These are phyloP conservation scores for Lactuca sativa DNA, from an alignment of 129 eudicot species.

Conservation along the genomic window DNA sequence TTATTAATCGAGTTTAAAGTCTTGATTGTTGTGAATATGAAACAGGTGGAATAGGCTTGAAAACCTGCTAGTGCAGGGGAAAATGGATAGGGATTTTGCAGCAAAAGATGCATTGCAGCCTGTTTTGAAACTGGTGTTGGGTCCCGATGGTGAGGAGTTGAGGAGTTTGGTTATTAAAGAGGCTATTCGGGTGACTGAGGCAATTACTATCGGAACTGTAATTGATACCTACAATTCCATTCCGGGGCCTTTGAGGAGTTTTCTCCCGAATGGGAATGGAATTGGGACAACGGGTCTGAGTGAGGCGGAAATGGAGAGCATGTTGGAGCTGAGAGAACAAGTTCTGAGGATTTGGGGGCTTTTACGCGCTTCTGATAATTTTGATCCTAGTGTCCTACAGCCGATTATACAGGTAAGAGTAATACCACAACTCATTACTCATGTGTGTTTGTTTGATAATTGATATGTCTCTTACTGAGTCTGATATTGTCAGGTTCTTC, in stretches of 20 bases:
- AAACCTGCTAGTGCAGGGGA: constrained; percentile 90
- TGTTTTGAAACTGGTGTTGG: constrained; percentile 80
- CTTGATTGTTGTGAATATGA: constrained; percentile 11
- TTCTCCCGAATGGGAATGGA: constrained; percentile 52
- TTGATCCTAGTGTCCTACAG: constrained; percentile 81
- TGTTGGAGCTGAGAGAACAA: constrained; percentile 90
- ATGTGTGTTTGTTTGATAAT: not conserved
- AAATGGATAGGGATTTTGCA: constrained; percentile 73
- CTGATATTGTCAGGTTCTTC: constrained; percentile 64
- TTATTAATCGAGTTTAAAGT: not conserved
- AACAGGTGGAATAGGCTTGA: constrained; percentile 98
- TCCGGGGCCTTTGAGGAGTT: constrained; percentile 50
- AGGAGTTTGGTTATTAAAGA: constrained; percentile 79
- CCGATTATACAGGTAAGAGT: constrained; percentile 77
- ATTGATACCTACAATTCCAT: constrained; percentile 70
- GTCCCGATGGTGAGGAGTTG: constrained; percentile 82
- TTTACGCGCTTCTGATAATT: constrained; percentile 55
- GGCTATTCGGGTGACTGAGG: constrained; percentile 84
- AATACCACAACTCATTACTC: not conserved
- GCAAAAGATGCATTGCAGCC: constrained; percentile 96
- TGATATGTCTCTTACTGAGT: constrained; percentile 1
- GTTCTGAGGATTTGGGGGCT: constrained; percentile 90
- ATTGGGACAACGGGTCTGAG: constrained; percentile 41
- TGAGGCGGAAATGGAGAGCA: constrained; percentile 51
- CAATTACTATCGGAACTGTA: constrained; percentile 57